Evolutionary conservation across 148 eudicot genomes (phyloP).

Genomic region (Rhododendron simsii): DNA sequence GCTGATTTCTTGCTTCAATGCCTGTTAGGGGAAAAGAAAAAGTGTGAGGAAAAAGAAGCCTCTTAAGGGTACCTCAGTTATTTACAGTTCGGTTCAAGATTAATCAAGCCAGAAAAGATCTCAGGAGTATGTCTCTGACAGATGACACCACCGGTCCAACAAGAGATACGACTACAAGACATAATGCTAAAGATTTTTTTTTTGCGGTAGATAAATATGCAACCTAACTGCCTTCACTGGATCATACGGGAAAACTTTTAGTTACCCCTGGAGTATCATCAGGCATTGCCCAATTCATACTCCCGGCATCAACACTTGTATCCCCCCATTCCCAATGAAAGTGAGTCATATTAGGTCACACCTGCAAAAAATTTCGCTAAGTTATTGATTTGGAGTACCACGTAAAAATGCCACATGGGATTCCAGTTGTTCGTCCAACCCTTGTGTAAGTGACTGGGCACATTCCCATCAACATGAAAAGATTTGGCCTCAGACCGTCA

Average conservation of each 20-base stretch:
- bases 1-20: constrained; percentile 76
- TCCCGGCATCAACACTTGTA: neutral
- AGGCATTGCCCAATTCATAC: neutral
- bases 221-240: neutral
- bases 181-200: neutral
- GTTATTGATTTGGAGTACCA: neutral
- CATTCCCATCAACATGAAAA: neutral
- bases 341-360: neutral
- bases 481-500: neutral
- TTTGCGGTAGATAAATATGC: neutral
- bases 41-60: neutral
- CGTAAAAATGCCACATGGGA: neutral
- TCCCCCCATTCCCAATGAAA: neutral
- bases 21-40: constrained; percentile 27
- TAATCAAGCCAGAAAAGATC: neutral
- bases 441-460: neutral
- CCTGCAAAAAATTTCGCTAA: neutral
- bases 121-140: neutral
- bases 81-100: neutral
- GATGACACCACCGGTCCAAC: neutral
- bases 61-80: neutral
- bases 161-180: neutral
- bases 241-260: neutral
- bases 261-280: neutral
- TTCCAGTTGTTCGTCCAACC: neutral